Evolutionary conservation across 2,329 filamentous ascomycete genomes (phyloP).

Genomic region (Sordariomycetes sp.): DNA sequence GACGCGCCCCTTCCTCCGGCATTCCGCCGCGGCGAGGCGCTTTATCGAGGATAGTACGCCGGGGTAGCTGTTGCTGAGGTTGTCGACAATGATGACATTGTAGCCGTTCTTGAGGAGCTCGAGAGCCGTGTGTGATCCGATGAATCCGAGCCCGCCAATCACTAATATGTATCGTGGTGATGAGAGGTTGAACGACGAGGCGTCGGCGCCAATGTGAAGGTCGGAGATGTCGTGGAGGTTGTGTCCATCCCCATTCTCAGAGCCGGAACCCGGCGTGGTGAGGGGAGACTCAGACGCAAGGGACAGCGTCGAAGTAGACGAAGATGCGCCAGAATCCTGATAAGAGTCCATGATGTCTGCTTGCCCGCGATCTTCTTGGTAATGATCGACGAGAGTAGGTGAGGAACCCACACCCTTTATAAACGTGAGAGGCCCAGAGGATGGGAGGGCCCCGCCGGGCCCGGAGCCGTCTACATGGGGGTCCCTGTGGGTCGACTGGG

Average conservation of each 20-base stretch:
- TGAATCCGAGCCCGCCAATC: constrained; percentile 39
- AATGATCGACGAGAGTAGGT: neutral
- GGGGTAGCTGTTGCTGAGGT: constrained; percentile 28
- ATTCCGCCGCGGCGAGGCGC: constrained; percentile 14
- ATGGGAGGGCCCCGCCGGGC: neutral
- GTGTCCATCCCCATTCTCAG: constrained; percentile 8
- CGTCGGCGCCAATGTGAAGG: neutral
- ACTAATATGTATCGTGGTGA: constrained; percentile 25
- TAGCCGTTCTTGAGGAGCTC: constrained; percentile 39
- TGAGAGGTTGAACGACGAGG: constrained; percentile 4
- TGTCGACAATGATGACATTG: constrained; percentile 35
- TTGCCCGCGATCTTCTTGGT: neutral
- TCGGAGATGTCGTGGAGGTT: constrained; percentile 3
- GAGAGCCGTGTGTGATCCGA: constrained; percentile 40
- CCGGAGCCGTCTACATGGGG: neutral
- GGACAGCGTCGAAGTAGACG: constrained; percentile 7
- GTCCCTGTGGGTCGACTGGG: neutral
- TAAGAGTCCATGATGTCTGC: constrained; percentile 8
- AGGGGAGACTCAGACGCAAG: constrained; percentile 8
- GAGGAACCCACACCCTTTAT: constrained; percentile 1
- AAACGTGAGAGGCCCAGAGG: neutral
- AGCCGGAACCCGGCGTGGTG: constrained; percentile 8
- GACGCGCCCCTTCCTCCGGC: constrained; percentile 9
- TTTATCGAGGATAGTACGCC: constrained; percentile 15
- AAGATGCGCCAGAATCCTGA: constrained; percentile 6